Base-by-base conservation (phyloP, 2,329 filamentous ascomycete species). In the Claviceps quebecensis region DNA sequence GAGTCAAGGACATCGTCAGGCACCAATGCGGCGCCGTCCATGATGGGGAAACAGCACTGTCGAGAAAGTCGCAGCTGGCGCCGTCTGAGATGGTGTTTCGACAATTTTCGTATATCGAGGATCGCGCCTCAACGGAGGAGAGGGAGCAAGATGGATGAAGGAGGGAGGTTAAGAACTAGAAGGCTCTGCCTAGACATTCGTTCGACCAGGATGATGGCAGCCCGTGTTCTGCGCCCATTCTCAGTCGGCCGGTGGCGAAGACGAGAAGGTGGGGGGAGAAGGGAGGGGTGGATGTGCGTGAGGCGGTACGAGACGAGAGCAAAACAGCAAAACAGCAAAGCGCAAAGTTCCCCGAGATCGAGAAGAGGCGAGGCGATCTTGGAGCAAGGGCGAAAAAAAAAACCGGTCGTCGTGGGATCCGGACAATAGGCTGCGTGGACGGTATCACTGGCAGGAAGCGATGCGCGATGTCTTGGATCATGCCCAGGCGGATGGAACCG, bases 1-100 rank as follows among this genome's bases (percentile, higher is more conserved):
- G 83, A 81, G 63, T 81, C 78, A 60, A 78, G 70, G 59, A 72
- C 67, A 65, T 80, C 75, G 62, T 79, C 75, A 59, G 67, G 66
- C 66, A 70, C 66, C 64, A 70, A 65, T 56, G 67, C 65, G 61
- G 69, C 65, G 64, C 70, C 68, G 65, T 78, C 75, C 76, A 79
- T 79, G 60, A 58, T 40, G 65, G 57, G 29, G 58, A 48, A 29
- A 23, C 51, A 46, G 48, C 51, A 48, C 53, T 48, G 44, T 55
- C 52, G 54, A 51, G 44, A 45, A 51, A 37, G 47, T 26, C 41
- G 47, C 48, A 51, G 48, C 50, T 22, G 46, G 23, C 17, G 48
- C 48, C 44, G 19, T 44, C 40, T 22, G 41, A 19, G 14, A 17
- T 22, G 40, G 19, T n/a, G 13, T 44, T 3, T 39, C 22, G 39